Conservation (phyloP, 192 early-diverging fungal species). For the Coemansia sp. region DNA sequence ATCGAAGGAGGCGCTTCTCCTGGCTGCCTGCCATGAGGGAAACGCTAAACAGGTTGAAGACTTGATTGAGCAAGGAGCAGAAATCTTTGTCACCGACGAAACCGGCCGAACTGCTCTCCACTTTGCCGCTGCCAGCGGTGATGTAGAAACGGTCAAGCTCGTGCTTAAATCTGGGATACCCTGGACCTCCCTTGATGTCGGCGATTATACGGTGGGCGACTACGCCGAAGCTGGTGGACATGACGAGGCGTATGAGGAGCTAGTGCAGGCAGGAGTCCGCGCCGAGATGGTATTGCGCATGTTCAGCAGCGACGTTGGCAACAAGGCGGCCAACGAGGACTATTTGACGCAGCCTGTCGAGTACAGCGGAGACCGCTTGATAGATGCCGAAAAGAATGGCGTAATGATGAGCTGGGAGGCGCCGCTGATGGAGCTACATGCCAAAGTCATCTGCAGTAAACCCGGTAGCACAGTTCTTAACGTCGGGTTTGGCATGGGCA, state of each 20-base stretch:
- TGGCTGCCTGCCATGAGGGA: slow-evolving; percentile 48
- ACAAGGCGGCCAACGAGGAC: slow-evolving; percentile 67
- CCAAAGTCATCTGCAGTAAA: slow-evolving; percentile 68
- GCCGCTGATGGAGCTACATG: slow-evolving; percentile 87
- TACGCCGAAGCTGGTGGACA: slow-evolving; percentile 71
- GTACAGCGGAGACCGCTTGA: slow-evolving; percentile 75
- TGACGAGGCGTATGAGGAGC: slow-evolving; percentile 64
- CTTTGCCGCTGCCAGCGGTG: slow-evolving; percentile 67
- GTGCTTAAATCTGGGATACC: slow-evolving; percentile 67
- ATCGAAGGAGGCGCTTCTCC: slow-evolving; percentile 39
- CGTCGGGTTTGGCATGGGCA: slow-evolving; percentile 82
- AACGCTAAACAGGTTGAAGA: slow-evolving; percentile 45
- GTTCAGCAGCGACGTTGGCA: slow-evolving; percentile 37
- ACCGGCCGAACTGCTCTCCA: slow-evolving; percentile 64
- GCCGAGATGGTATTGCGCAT: slow-evolving; percentile 76
- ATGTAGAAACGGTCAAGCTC: slow-evolving; percentile 59
- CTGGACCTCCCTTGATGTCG: slow-evolving; percentile 80
- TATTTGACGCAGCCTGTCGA: slow-evolving; percentile 76
- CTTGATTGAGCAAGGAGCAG: slow-evolving; percentile 53
- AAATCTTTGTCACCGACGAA: slow-evolving; percentile 58
- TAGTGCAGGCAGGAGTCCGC: slow-evolving; percentile 84
- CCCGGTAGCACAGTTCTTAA: slow-evolving; percentile 36
- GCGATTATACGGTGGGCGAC: slow-evolving; percentile 79
- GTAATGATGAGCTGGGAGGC: slow-evolving; percentile 99
- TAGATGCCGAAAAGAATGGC: slow-evolving; percentile 85